phyloP scores from a whole-genome alignment of 129 eudicot genomes.

The Artemisia argyi region DNA sequence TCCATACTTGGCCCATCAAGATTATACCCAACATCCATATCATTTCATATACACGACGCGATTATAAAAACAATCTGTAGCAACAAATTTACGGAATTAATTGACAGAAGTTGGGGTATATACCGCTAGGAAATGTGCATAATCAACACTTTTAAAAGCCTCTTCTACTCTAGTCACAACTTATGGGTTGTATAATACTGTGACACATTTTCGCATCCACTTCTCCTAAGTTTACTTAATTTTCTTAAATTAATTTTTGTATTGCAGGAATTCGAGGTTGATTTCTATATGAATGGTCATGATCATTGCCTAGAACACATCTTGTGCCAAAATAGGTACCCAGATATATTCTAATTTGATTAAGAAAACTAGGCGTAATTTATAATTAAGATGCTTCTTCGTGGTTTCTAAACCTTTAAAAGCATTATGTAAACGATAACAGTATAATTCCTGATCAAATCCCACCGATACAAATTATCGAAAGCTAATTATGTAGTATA shows the following conservation, averaged over 20 bases:
- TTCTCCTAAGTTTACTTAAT: neutral
- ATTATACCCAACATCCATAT: too few relatives aligned
- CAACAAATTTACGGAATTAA: neutral
- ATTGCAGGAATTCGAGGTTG: constrained; percentile 52
- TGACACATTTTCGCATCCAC: too few relatives aligned
- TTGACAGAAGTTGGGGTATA: neutral
- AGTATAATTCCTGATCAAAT: too few relatives aligned
- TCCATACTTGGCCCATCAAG: too few relatives aligned
- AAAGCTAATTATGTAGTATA: neutral
- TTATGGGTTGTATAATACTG: neutral
- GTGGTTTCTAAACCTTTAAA: neutral
- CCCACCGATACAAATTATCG: neutral
- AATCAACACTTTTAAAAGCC: neutral
- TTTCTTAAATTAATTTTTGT: neutral
- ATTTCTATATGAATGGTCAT: constrained; percentile 66
- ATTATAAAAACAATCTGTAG: neutral
- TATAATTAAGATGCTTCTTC: neutral
- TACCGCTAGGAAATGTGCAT: neutral
- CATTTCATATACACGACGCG: too few relatives aligned
- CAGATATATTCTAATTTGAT: neutral
- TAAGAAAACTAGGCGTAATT: neutral
- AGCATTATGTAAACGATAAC: neutral
- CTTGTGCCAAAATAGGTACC: constrained; percentile 45
- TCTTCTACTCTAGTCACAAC: neutral
- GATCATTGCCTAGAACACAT: constrained; percentile 65